A percentile compares a stretch with the other conserved stretches of the same genome.
Evolutionary conservation across 129 eudicot genomes (phyloP).

Genomic region (Tanacetum coccineum): DNA sequence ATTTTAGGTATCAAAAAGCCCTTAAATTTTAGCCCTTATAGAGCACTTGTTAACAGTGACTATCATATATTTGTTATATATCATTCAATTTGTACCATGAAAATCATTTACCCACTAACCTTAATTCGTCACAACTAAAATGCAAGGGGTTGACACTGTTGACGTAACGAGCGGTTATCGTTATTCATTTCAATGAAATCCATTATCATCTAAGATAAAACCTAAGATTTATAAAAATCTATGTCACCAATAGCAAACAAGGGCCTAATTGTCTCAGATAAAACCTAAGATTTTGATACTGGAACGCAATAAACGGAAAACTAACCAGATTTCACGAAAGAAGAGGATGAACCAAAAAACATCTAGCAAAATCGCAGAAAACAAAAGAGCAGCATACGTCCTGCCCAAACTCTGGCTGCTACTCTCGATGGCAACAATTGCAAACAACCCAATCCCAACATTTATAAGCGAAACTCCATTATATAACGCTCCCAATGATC

Average conservation of each 20-base stretch:
- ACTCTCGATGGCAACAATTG: conserved; percentile 90
- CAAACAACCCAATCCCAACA: conserved; percentile 72
- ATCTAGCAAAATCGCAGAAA: conserved; percentile 66
- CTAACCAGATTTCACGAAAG: conserved; percentile 65
- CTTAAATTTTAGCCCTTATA: too few relatives aligned
- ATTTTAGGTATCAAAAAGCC: neutral
- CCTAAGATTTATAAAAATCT: neutral
- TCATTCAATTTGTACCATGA: neutral
- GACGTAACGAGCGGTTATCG: too few relatives aligned
- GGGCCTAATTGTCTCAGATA: neutral
- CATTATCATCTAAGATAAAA: too few relatives aligned
- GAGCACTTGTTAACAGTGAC: neutral
- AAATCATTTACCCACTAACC: neutral
- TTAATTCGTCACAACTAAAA: neutral
- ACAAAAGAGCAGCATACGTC: conserved; percentile 78
- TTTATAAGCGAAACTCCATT: conserved; percentile 70
- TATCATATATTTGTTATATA: neutral
- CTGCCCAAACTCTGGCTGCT: conserved; percentile 94
- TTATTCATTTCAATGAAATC: too few relatives aligned
- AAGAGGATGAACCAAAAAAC: conserved; percentile 75
- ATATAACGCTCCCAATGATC: conserved; percentile 85
- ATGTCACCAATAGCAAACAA: neutral
- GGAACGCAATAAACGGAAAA: neutral
- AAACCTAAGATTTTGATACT: neutral
- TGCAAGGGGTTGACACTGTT: neutral